These are phyloP conservation scores for Brassica cretica DNA, from an alignment of 345 rosid species.

Conservation along the genomic window DNA sequence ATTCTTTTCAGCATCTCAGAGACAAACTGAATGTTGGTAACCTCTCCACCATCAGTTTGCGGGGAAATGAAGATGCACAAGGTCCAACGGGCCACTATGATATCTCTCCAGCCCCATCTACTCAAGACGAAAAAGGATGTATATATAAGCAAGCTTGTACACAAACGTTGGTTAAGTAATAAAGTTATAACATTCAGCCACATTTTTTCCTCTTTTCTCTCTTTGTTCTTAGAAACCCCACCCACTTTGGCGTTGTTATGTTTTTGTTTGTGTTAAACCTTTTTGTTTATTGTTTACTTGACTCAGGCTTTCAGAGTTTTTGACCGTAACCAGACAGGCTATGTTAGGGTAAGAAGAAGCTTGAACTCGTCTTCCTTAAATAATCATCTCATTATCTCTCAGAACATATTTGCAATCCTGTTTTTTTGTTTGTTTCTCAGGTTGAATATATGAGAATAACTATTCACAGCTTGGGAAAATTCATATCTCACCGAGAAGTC, in stretches of 20 bases:
- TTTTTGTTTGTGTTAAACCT: slow-evolving; percentile 1
- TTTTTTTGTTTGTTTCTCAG: slow-evolving; percentile 38
- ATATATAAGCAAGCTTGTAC: too few relatives aligned
- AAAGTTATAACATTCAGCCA: too few relatives aligned
- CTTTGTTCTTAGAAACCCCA: too few relatives aligned
- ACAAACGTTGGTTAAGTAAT: too few relatives aligned
- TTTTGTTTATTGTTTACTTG: slow-evolving; percentile 9
- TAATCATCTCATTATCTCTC: not conserved
- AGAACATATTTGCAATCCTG: not conserved
- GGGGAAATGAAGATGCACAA: too few relatives aligned
- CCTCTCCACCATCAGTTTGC: too few relatives aligned
- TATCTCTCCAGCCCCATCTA: too few relatives aligned
- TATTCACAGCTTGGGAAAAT: slow-evolving; percentile 84
- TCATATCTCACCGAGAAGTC: slow-evolving; percentile 49
- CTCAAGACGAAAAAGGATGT: too few relatives aligned
- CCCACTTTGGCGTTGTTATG: not conserved
- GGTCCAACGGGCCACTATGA: too few relatives aligned
- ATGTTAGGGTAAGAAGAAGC: slow-evolving; percentile 59
- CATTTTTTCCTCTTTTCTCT: too few relatives aligned
- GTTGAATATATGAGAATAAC: slow-evolving; percentile 93
- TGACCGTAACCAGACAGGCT: slow-evolving; percentile 82
- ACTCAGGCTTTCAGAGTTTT: slow-evolving; percentile 90
- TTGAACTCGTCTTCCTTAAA: not conserved
- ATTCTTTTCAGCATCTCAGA: too few relatives aligned
- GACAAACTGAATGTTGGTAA: too few relatives aligned